phyloP scores from a whole-genome alignment of 1,139 yeast species.

The Debaryomyces robertsiae region DNA sequence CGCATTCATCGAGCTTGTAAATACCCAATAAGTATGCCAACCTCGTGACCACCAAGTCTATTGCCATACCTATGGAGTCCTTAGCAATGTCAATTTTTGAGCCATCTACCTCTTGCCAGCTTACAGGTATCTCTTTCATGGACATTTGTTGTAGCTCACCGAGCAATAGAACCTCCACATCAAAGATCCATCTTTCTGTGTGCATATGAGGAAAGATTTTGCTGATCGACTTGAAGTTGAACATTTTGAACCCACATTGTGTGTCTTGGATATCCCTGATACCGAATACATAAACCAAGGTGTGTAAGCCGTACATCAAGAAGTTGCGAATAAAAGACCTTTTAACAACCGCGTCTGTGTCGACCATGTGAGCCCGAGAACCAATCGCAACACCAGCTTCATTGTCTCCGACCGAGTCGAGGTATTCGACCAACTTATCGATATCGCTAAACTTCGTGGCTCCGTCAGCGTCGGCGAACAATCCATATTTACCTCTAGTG shows the following conservation, averaged over 20 bases:
- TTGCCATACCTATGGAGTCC: constrained; percentile 94
- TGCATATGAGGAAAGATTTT: constrained; percentile 87
- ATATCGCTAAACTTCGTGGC: constrained; percentile 84
- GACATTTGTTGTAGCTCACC: constrained; percentile 71
- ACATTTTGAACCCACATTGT: constrained; percentile 95
- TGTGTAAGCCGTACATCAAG: constrained; percentile 90
- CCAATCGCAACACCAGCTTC: constrained; percentile 77
- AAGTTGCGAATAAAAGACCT: constrained; percentile 86
- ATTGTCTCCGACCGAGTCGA: constrained; percentile 29
- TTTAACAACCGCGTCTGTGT: constrained; percentile 93
- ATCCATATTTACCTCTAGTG: constrained; percentile 68
- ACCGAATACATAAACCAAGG: constrained; percentile 85
- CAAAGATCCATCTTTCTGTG: constrained; percentile 98
- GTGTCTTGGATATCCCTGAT: constrained; percentile 86
- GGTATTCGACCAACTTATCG: constrained; percentile 48
- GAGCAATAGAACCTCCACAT: constrained; percentile 84
- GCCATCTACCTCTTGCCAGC: constrained; percentile 97
- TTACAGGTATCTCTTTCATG: constrained; percentile 78
- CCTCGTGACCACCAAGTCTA: constrained; percentile 87
- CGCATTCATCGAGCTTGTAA: constrained; percentile 51
- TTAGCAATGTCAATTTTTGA: constrained; percentile 90
- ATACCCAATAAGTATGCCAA: constrained; percentile 85
- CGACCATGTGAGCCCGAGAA: constrained; percentile 95
- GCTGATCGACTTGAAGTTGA: constrained; percentile 66
- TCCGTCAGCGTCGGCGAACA: constrained; percentile 98